Base-by-base conservation (phyloP, 2,329 filamentous ascomycete species). In the Sporothrix pseudoabietina region DNA sequence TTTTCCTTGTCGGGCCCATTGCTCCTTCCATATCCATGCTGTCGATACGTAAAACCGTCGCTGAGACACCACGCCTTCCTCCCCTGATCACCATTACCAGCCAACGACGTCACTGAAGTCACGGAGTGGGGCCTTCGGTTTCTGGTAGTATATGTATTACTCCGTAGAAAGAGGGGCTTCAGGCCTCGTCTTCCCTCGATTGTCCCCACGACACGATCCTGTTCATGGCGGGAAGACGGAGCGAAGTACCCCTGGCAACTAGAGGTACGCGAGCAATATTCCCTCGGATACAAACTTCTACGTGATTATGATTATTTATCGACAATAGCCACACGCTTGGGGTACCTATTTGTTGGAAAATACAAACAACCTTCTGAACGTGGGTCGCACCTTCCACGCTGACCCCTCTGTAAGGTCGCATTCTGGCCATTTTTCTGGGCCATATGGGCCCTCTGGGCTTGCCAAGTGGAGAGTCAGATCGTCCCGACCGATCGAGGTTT, bases 31-130 rank as follows among this genome's bases (percentile, higher is more conserved):
- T 12, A 35, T 69, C 66, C 41, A 32, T 32, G 22, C 63, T 16
- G 19, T 49, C 44, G 14, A 8, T 14, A 44, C 41, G 35, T 4
- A 65, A 44, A 47, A 66, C 30, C 7, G 4, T n/a, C 9, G 3
- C 16, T 32, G 22, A 49, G 39, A 66, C 35, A 66, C 63, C 63
- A 49, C 41, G 63, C 63, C 22, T 63, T 32, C 41, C 65, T 26
- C 19, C 1, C 52, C 52, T 7, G 52, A 55, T 55, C 7, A 26
- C 30, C 30, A 30, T 30, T 52, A 69, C 44, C 41, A 52, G 47
- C 59, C 70, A 54, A 44, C 59, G 59, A 71, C 69, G 69, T 71
- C 70, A 71, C 70, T 12, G 39, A 66, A 55, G 69, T 71, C 70
- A 66, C 55, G 32, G 26, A 66, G 69, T 71, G 69, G 69, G 41